Evolutionary conservation across 768 basidiomycete genomes (phyloP).

Genomic region (Lactifluus echinatus): DNA sequence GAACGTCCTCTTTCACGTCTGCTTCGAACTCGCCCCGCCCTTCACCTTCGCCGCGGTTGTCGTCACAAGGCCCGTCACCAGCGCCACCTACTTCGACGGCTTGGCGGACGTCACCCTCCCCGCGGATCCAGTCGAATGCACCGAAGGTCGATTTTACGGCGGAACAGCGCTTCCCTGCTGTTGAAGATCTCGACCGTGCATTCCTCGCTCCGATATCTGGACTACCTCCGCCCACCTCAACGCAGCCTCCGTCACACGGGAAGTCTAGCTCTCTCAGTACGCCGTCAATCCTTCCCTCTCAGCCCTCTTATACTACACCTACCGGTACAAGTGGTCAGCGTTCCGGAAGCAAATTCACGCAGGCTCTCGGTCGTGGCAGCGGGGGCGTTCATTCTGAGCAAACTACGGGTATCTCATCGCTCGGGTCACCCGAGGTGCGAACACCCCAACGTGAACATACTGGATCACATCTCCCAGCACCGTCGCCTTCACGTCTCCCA

Average conservation of each 20-base stretch:
- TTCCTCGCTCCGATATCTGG: conserved; percentile 29
- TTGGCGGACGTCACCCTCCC: conserved; percentile 16
- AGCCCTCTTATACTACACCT: not conserved
- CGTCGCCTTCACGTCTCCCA: conserved; percentile 20
- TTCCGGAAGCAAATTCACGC: conserved; percentile 8
- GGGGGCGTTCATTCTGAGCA: conserved; percentile 49
- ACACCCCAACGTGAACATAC: conserved; percentile 6
- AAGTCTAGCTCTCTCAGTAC: not conserved
- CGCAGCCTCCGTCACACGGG: conserved; percentile 8
- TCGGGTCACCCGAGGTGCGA: conserved; percentile 27
- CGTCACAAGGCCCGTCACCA: conserved; percentile 13
- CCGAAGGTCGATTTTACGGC: conserved; percentile 38
- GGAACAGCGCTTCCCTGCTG: conserved; percentile 77
- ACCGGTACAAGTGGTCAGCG: not conserved
- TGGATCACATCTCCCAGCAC: conserved; percentile 11
- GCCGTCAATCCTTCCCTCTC: not conserved
- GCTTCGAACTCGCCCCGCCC: conserved; percentile 15
- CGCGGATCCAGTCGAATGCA: not conserved
- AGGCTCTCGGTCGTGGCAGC: conserved; percentile 22
- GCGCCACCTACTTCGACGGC: conserved; percentile 9
- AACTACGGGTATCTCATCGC: conserved; percentile 45
- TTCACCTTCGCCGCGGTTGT: conserved; percentile 14
- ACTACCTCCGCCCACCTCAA: conserved; percentile 2
- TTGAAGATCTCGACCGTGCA: conserved; percentile 71
- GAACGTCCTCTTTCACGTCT: conserved; percentile 1